phyloP scores from a whole-genome alignment of 257 asterid genomes.

The Ballota nigra region DNA sequence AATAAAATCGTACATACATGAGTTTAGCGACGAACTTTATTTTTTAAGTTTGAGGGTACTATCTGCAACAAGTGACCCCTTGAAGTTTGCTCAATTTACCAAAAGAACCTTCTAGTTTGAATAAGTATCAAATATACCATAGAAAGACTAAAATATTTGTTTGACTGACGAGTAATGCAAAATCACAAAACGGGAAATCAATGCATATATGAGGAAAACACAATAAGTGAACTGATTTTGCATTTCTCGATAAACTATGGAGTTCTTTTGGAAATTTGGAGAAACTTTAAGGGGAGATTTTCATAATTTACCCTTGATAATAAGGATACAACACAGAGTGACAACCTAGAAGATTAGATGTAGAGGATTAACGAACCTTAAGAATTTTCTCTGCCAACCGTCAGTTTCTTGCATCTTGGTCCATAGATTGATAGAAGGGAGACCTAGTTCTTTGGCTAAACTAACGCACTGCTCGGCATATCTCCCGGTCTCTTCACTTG shows the following conservation, averaged over 20 bases:
- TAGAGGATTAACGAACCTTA: conserved; percentile 25
- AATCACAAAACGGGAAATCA: not conserved
- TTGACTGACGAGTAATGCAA: not conserved
- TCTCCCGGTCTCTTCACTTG: conserved; percentile 57
- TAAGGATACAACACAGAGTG: not conserved
- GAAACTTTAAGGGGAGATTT: not conserved
- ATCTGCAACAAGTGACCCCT: not conserved
- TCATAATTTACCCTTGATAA: not conserved
- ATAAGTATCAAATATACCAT: too few relatives aligned
- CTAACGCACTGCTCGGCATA: conserved; percentile 70
- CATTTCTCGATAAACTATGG: not conserved
- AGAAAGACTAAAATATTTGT: not conserved
- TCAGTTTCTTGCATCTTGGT: conserved; percentile 85
- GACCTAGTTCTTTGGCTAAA: conserved; percentile 69
- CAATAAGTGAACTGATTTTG: not conserved
- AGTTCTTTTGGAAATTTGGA: not conserved
- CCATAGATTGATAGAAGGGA: conserved; percentile 81
- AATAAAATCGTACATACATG: not conserved
- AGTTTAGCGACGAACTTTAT: not conserved
- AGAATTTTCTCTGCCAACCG: conserved; percentile 67
- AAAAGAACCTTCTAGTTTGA: not conserved
- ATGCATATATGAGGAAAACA: not conserved
- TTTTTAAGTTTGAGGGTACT: not conserved
- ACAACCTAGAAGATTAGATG: not conserved
- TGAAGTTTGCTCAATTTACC: not conserved